Base-by-base conservation (phyloP, 1,284 basidiomycete genomes). In the Retiboletus fuscus region DNA sequence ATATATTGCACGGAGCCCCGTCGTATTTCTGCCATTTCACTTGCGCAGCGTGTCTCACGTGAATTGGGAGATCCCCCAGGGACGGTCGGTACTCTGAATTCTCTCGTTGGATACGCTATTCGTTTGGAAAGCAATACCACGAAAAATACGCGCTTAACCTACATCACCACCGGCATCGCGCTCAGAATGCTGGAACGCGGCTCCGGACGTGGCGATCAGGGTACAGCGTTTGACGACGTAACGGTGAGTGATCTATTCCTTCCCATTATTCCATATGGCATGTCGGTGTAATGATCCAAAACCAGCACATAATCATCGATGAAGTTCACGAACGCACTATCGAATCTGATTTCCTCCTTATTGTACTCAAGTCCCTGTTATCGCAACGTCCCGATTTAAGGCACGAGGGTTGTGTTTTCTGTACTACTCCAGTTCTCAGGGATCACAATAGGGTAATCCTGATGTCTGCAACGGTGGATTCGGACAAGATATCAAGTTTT, bases 381-480 rank as follows among this genome's bases (percentile, higher is more conserved):
- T 84, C 89, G 67, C 90, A 93, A 73, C 89, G 96, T 30, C 90
- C 92, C 61, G 92, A 97, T 77, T 87, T 99, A 64, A 97, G 95
- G 95, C 94, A 69, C 12, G 74, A 74, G 84, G 76, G 39, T 62
- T 46, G 44, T 57, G 8, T 16, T 64, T 60, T 10, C 20, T 62
- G 43, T 67, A 28, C 39, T 26, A 24, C 39, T 24, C 20, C 49
- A 28, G 57, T 28, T 53, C 58, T 71, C 30, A 53, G 15, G 34
- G 47, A 16, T 30, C 39, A 71, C 58, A n/a, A 24, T 72, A 96
- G 95, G 83, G 91, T 99, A 44, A 91, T 99, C 46, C 88, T 99
- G 68, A 99, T 99, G 98, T 98, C 96, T 34, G 98, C 98, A 0
- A 99, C 98, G 0, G 88, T 99, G 43, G 96, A 99, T 78, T 94